Percentiles rank a stretch among this genome's conserved stretches.
These are phyloP conservation scores for Trichaptum fuscoviolaceum DNA, from an alignment of 768 basidiomycete genomes.

Conservation along the genomic window DNA sequence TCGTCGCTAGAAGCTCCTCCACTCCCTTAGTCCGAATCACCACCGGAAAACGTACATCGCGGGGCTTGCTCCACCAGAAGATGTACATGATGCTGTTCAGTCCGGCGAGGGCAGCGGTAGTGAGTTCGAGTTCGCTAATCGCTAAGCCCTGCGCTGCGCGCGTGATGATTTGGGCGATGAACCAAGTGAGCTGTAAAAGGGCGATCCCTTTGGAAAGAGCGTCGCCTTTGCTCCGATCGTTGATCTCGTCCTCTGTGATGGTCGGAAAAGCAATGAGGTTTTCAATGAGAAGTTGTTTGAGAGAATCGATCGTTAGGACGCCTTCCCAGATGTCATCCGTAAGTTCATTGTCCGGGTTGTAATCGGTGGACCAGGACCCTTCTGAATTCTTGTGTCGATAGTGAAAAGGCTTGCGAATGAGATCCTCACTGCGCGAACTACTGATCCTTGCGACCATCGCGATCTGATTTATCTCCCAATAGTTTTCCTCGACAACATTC, in stretches of 20 bases:
- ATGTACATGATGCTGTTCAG: constrained; percentile 10
- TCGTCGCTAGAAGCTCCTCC: background rate
- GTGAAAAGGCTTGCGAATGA: no score
- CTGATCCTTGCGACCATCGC: no score
- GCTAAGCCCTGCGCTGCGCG: background rate
- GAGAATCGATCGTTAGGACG: background rate
- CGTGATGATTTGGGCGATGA: background rate
- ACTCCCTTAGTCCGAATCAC: background rate
- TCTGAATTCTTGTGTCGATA: no score
- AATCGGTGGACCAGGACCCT: no score
- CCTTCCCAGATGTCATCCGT: background rate
- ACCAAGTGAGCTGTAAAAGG: background rate
- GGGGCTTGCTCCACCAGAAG: constrained; percentile 12
- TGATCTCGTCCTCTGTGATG: constrained; percentile 1
- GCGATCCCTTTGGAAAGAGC: background rate
- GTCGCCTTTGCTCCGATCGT: constrained; percentile 3
- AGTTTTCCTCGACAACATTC: background rate
- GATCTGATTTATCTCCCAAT: background rate
- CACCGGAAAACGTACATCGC: constrained; percentile 3
- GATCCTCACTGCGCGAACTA: no score
- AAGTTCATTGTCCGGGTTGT: no score
- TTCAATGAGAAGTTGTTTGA: background rate
- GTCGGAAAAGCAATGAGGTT: background rate
- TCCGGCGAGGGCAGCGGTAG: background rate
- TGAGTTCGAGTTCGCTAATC: background rate